phyloP scores from a whole-genome alignment of 179 eudicot species.

The Patellifolia procumbens region DNA sequence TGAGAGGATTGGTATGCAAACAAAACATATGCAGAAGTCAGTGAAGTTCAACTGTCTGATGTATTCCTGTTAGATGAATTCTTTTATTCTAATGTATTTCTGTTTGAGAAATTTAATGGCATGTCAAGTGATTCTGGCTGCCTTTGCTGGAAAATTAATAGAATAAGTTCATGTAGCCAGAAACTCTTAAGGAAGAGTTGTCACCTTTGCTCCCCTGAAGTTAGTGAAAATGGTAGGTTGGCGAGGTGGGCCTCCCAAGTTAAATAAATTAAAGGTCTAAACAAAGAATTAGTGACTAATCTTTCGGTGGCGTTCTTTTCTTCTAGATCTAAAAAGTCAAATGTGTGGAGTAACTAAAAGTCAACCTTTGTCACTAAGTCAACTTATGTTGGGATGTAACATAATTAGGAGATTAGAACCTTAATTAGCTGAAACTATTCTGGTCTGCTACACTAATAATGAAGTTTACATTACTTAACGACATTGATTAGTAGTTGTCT shows the following conservation, averaged over 20 bases:
- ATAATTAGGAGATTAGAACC: conserved; percentile 11
- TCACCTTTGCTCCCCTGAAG: too few relatives aligned
- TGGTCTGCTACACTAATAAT: conserved; percentile 20
- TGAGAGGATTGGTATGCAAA: not conserved
- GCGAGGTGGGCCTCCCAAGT: too few relatives aligned
- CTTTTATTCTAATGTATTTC: conserved; percentile 4
- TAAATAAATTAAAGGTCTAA: too few relatives aligned
- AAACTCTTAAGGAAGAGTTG: not conserved
- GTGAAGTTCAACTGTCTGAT: conserved; percentile 13
- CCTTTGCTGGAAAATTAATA: not conserved
- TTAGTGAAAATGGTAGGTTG: not conserved
- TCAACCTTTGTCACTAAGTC: too few relatives aligned
- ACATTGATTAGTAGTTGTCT: conserved; percentile 7
- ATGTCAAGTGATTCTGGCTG: conserved; percentile 9
- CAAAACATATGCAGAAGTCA: conserved; percentile 9
- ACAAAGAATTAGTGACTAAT: not conserved
- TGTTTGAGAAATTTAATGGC: not conserved
- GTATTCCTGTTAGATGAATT: not conserved
- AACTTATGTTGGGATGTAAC: conserved; percentile 9
- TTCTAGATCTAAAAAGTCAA: conserved; percentile 8
- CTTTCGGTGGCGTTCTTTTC: not conserved
- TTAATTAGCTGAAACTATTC: not conserved
- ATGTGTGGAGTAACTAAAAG: conserved; percentile 18
- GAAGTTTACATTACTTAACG: conserved; percentile 5
- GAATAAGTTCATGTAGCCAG: not conserved